A percentile compares a stretch with the other conserved stretches of the same genome.
These are phyloP conservation scores for Bipolaris sorokiniana DNA, from an alignment of 2,329 filamentous ascomycete species.

Conservation along the genomic window DNA sequence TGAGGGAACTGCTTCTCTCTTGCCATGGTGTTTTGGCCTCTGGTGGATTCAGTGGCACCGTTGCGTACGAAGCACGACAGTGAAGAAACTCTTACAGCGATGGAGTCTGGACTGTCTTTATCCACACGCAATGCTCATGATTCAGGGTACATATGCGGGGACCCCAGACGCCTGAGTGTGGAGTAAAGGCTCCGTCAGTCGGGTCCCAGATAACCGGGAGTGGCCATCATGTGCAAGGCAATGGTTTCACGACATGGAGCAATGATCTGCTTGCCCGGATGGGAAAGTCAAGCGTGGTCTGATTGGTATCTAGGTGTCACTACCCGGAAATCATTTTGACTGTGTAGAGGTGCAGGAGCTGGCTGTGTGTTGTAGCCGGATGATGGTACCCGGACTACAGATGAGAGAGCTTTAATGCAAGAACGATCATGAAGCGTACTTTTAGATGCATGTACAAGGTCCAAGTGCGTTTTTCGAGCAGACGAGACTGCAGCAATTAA, in stretches of 20 bases:
- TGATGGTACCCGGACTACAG: constrained; percentile 17
- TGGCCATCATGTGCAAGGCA: constrained; percentile 2
- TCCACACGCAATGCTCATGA: constrained; percentile 3
- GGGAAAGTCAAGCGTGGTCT: neutral
- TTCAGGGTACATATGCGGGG: constrained; percentile 12
- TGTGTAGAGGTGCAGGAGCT: neutral
- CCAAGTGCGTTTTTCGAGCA: neutral
- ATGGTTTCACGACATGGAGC: constrained; percentile 1
- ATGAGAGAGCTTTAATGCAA: neutral
- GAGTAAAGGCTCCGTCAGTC: constrained; percentile 6
- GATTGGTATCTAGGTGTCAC: constrained; percentile 6
- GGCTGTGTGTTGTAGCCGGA: constrained; percentile 6
- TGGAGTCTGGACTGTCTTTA: constrained; percentile 17
- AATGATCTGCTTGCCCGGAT: constrained; percentile 6
- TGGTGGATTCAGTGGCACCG: neutral
- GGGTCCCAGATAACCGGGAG: constrained; percentile 12
- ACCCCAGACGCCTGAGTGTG: constrained; percentile 9
- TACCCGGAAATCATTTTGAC: neutral
- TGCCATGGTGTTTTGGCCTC: constrained; percentile 21
- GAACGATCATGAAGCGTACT: neutral
- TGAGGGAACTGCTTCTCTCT: constrained; percentile 28
- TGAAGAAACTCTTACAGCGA: neutral
- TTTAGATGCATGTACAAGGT: neutral
- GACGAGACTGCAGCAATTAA: neutral
- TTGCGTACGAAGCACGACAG: neutral